Base-by-base conservation (phyloP, 371 early-diverging fungal species). In the Circinella minor region DNA sequence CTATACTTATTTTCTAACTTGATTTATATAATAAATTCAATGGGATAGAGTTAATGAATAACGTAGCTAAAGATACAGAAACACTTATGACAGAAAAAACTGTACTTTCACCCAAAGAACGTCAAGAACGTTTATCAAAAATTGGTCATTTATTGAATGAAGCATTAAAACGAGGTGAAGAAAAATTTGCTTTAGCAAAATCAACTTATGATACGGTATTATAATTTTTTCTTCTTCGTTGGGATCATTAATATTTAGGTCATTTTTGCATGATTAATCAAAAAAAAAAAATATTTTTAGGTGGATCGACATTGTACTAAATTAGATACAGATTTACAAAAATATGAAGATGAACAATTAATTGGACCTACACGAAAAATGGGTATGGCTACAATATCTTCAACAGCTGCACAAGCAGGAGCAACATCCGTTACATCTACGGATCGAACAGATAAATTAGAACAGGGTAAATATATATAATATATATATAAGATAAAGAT, bases 301-400 rank as follows among this genome's bases (percentile, higher is more conserved):
- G 91, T 94, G 4, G 98, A 98, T 74, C 87, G 94, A 70, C 95
- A 96, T 73, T 94, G 96, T 55, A 84, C 93, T n/a, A 85, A 92
- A 37, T 78, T 98, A 37, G 98, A 98, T 73, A 94, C 93, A 39
- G 98, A 97, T 69, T 70, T 98, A 73, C 84, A 87, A 65, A 91
- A 91, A 69, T 95, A 96, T 70, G 96, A 98, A 73, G 96, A 96
- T 66, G 93, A 94, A 68, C 92, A 94, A 74, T 77, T 94, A 76
- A 86, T 89, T 63, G 88, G 89, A 4, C 91, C 86, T 66, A 62
- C 61, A n/a, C 10, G 51, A 17, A 46, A 34, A 34, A 73, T 86
- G 27, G 43, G 65, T 34, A 68, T 69, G 39, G 67, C 74, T 13
- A 70, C 71, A 18, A 68, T 74, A 18, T 71, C 79, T 64, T 39